phyloP scores from a whole-genome alignment of 768 basidiomycete genomes.

The Exsudoporus frostii region DNA sequence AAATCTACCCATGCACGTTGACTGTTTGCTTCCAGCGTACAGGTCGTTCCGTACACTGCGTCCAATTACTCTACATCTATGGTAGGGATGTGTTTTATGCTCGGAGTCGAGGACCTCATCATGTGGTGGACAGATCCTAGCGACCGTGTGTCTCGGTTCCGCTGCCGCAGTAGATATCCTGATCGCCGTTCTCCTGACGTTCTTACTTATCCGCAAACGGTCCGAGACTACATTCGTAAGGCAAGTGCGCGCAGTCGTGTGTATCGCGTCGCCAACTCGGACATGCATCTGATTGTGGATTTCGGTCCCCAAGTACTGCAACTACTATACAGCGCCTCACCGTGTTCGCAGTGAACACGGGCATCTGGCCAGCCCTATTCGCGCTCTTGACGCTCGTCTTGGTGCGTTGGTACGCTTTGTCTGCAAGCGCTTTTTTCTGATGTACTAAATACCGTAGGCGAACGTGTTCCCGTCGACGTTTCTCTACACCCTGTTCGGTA shows the following conservation, averaged over 20 bases:
- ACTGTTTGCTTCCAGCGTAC: not conserved
- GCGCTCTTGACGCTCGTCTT: slow-evolving; percentile 31
- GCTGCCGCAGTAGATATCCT: slow-evolving; percentile 6
- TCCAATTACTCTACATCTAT: not conserved
- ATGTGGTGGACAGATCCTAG: not conserved
- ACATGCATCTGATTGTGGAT: not conserved
- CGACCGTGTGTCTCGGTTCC: not conserved
- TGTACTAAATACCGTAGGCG: not conserved
- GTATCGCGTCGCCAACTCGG: no score
- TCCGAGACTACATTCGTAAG: not conserved
- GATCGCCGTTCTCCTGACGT: not conserved
- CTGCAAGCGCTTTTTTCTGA: not conserved
- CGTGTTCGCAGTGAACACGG: slow-evolving; percentile 17
- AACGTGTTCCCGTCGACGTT: not conserved
- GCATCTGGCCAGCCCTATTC: slow-evolving; percentile 48
- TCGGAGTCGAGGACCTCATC: not conserved
- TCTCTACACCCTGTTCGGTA: not conserved
- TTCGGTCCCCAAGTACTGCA: not conserved
- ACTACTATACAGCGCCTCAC: slow-evolving; percentile 7
- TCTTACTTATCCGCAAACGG: slow-evolving; percentile 3
- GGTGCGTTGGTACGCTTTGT: not conserved
- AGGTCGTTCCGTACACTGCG: not conserved
- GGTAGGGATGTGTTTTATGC: not conserved
- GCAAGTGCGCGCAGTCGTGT: not conserved
- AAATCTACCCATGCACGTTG: no score